Conservation (phyloP, 768 basidiomycete genomes). For the Mycena vulgaris region DNA sequence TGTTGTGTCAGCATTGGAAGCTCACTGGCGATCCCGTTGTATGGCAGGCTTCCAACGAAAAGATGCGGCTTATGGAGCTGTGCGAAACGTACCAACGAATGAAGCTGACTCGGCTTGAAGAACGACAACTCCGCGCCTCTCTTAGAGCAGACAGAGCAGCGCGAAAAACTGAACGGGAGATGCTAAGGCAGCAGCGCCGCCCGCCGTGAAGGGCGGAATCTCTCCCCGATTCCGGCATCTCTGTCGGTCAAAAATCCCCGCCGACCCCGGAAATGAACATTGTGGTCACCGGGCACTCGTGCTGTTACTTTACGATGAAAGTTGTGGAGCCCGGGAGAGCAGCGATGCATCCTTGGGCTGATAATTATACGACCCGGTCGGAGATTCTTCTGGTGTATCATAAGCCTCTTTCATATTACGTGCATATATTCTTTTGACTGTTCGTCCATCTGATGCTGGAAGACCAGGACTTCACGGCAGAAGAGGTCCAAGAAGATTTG, state of each 20-base stretch:
- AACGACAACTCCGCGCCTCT: constrained; percentile 31
- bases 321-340: constrained; percentile 5
- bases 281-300: background rate
- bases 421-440: background rate
- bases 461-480: background rate
- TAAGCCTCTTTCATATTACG: constrained; percentile 15
- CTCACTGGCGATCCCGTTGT: constrained; percentile 12
- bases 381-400: constrained; percentile 16
- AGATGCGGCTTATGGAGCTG: constrained; percentile 40
- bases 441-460: background rate
- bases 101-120: constrained; percentile 31
- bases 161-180: constrained; percentile 35
- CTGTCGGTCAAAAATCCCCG: constrained; percentile 6
- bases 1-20: constrained; percentile 13
- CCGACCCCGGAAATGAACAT: constrained; percentile 29
- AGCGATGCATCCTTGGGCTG: constrained; percentile 11
- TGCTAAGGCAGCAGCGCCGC: constrained; percentile 35
- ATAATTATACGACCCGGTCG: constrained; percentile 21
- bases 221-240: constrained; percentile 12
- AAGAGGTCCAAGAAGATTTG: background rate
- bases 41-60: constrained; percentile 41
- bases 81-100: constrained; percentile 36
- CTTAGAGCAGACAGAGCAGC: constrained; percentile 39
- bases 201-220: constrained; percentile 29
- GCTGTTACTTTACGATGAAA: constrained; percentile 10